Base-by-base conservation (phyloP, 441 rosid genomes). In the Croton setiger region DNA sequence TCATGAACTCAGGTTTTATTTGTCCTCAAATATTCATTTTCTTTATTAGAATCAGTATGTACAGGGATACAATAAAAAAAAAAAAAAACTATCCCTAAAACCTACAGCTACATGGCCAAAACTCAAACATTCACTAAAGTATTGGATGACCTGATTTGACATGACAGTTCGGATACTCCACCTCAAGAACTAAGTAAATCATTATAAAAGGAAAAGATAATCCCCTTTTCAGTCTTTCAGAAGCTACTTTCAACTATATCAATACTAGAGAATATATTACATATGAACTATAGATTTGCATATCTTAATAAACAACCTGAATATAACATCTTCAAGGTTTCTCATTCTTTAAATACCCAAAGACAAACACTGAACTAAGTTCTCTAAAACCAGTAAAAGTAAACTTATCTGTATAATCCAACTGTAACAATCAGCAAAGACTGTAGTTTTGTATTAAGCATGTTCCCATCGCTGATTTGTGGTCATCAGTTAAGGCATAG, bases 261-360 rank as follows among this genome's bases (percentile, higher is more conserved):
- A 33, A 57, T 52, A 57, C 18, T 33, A 33, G 31, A 27, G 31
- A 27, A 27, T 27, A 36, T 57, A 27, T 31, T 15, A 35, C 37
- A 27, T 7, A n/a, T 17, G 64, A 41, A 9, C 3, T n/a, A 49
- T 44, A 43, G 17, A 13, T 57, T 45, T 58, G n/a, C 71, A 47
- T 18, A 2, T 35, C 52, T 45, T 43, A 47, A 5, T 56, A 14
- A n/a, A 14, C 31, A 55, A 44, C 35, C 31, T 11, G 8, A 18
- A 33, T 17, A 44, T 17, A 58, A 44, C 33, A 67, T 10, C 23
- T 64, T 51, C 51, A 48, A 2, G 4, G 56, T 23, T 64, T 51
- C 68, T 31, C 44, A 35, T 49, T 64, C 12, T 51, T 66, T 52
- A 21, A 20, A 53, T 60, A 66, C n/a, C 35, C 17, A 36, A 35